Evolutionary conservation across 495 filamentous ascomycete species (phyloP).

Genomic region (Eremomyces bilateralis): DNA sequence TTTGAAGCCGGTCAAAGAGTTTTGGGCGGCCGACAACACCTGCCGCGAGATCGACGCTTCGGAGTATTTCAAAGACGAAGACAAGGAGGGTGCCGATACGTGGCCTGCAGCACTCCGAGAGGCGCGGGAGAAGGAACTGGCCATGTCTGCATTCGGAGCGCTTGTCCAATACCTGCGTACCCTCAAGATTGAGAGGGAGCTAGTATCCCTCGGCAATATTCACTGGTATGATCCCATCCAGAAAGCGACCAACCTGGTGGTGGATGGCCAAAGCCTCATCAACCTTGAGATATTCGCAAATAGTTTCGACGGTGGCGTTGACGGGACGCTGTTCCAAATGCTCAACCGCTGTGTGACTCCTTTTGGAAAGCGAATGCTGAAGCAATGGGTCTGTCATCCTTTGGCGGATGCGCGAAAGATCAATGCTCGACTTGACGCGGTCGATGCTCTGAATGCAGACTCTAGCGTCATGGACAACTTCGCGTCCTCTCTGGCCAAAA

Average conservation of each 20-base stretch:
- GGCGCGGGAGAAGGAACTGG: constrained; percentile 54
- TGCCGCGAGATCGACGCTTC: constrained; percentile 61
- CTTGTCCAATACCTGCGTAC: constrained; percentile 63
- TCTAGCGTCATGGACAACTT: constrained; percentile 58
- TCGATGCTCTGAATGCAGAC: constrained; percentile 79
- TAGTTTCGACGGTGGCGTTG: constrained; percentile 61
- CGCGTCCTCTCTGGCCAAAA: constrained; percentile 59
- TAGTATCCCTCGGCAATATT: constrained; percentile 83
- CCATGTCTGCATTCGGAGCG: constrained; percentile 86
- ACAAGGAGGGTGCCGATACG: constrained; percentile 37
- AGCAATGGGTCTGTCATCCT: constrained; percentile 96
- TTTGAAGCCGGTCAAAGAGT: constrained; percentile 71
- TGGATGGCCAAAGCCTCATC: constrained; percentile 91
- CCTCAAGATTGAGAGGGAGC: constrained; percentile 71
- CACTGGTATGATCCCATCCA: constrained; percentile 82
- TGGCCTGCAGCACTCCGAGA: constrained; percentile 66
- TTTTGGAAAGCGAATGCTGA: constrained; percentile 90
- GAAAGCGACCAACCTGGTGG: constrained; percentile 74
- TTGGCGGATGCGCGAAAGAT: constrained; percentile 68
- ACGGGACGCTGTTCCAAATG: constrained; percentile 76
- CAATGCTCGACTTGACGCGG: constrained; percentile 87
- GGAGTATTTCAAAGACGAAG: constrained; percentile 52
- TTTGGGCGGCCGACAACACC: constrained; percentile 71
- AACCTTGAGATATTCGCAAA: constrained; percentile 96
- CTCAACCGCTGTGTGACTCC: constrained; percentile 91